These are phyloP conservation scores for Macrocybe gigantea DNA, from an alignment of 768 basidiomycete genomes.

Conservation along the genomic window DNA sequence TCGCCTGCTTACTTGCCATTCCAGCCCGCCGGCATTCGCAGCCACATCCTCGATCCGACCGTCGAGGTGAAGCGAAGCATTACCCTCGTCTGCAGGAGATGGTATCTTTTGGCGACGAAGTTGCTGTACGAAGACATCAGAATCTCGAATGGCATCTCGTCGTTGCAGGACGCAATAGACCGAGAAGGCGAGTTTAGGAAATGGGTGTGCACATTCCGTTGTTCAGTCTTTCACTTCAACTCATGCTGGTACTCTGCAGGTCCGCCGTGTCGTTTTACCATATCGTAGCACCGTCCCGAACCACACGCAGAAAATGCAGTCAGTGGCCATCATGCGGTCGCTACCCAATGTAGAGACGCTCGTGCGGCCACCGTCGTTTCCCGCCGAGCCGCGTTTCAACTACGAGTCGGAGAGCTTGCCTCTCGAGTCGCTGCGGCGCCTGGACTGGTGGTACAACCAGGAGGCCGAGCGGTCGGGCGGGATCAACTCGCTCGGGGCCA, in stretches of 20 bases:
- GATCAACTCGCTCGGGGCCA: slow-evolving; percentile 52
- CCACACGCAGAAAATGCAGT: slow-evolving; percentile 12
- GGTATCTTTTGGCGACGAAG: slow-evolving; percentile 40
- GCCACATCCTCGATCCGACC: slow-evolving; percentile 14
- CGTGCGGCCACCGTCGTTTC: slow-evolving; percentile 35
- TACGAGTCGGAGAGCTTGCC: slow-evolving; percentile 42
- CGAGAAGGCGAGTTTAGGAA: slow-evolving; percentile 17
- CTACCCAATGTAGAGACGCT: slow-evolving; percentile 52
- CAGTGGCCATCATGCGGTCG: slow-evolving; percentile 34
- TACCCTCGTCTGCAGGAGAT: slow-evolving; percentile 50
- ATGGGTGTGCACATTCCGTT: slow-evolving; percentile 10
- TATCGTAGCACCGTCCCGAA: slow-evolving; percentile 46
- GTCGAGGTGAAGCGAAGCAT: slow-evolving; percentile 34
- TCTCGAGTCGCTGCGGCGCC: slow-evolving; percentile 46
- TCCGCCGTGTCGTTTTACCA: slow-evolving; percentile 54
- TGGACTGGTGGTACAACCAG: slow-evolving; percentile 65
- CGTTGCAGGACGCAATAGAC: slow-evolving; percentile 27
- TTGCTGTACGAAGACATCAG: slow-evolving; percentile 51
- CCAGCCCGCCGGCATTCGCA: slow-evolving; percentile 25
- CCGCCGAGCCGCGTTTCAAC: slow-evolving; percentile 35
- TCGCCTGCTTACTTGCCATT: slow-evolving; percentile 41
- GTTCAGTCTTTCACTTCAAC: slow-evolving; percentile 6
- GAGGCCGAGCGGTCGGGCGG: slow-evolving; percentile 59
- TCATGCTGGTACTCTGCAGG: slow-evolving; percentile 21
- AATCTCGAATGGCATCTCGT: slow-evolving; percentile 25